Evolutionary conservation across 2,329 filamentous ascomycete genomes (phyloP).

Genomic region (Rhexocercosporidium sp.): DNA sequence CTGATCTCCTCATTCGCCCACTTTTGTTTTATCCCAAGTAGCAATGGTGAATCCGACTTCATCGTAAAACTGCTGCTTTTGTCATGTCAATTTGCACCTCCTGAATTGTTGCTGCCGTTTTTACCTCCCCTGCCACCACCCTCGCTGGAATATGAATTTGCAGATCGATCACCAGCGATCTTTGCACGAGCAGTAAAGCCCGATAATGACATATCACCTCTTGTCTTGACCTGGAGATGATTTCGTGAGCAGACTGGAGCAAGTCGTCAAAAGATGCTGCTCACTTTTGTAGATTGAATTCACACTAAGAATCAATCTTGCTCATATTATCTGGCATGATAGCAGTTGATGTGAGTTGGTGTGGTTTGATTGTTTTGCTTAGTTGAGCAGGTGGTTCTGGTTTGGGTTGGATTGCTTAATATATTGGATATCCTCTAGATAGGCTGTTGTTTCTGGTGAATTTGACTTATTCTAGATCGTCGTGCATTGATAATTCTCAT

Average conservation of each 20-base stretch:
- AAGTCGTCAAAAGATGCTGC: neutral
- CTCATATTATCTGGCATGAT: neutral
- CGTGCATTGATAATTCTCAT: too few relatives aligned
- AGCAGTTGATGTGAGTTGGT: neutral
- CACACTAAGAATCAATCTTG: neutral
- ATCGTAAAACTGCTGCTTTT: neutral
- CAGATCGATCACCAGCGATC: slow-evolving; percentile 8
- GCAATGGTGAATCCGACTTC: neutral
- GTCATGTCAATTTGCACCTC: neutral
- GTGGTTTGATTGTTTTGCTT: neutral
- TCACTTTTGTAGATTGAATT: neutral
- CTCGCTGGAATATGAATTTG: neutral
- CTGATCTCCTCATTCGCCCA: neutral
- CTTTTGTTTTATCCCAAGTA: neutral
- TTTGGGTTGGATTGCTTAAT: too few relatives aligned
- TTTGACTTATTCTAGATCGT: too few relatives aligned
- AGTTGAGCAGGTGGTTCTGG: too few relatives aligned
- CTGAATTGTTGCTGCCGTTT: neutral
- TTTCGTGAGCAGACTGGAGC: neutral
- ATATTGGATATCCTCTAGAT: too few relatives aligned
- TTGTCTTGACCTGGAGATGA: neutral
- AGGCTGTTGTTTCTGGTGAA: neutral
- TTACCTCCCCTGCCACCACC: neutral
- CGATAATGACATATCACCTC: neutral
- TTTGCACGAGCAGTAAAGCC: slow-evolving; percentile 7